phyloP scores from a whole-genome alignment of 2,329 filamentous ascomycete genomes.

The Escovopsis sp. region DNA sequence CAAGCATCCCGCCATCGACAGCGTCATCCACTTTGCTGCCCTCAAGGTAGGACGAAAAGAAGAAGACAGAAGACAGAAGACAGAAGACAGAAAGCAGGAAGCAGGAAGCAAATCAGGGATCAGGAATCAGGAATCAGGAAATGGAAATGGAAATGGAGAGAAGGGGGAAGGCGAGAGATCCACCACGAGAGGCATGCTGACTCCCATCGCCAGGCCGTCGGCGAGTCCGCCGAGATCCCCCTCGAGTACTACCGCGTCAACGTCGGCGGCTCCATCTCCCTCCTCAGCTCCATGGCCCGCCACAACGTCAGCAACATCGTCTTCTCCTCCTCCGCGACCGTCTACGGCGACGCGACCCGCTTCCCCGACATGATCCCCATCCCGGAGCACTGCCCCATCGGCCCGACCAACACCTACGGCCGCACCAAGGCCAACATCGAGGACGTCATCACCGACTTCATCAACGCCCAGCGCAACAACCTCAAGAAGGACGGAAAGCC shows the following conservation, averaged over 20 bases:
- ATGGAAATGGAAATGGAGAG: slow-evolving; percentile 6
- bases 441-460: slow-evolving; percentile 77
- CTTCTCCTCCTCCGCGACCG: slow-evolving; percentile 95
- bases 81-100: no score
- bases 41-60: slow-evolving; percentile 57
- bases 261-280: slow-evolving; percentile 77
- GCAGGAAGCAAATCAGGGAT: no score
- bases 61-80: no score
- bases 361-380: slow-evolving; percentile 98
- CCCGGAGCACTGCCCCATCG: slow-evolving; percentile 89
- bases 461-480: slow-evolving; percentile 76
- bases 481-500: slow-evolving; percentile 66
- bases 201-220: slow-evolving; percentile 54
- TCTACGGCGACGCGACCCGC: slow-evolving; percentile 94
- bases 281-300: slow-evolving; percentile 74
- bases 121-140: neutral
- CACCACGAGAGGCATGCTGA: no score
- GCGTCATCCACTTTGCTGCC: slow-evolving; percentile 96
- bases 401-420: slow-evolving; percentile 94
- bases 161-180: no score
- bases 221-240: slow-evolving; percentile 85
- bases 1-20: slow-evolving; percentile 86
- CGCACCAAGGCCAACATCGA: slow-evolving; percentile 92
- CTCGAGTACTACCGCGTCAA: slow-evolving; percentile 98
- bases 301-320: slow-evolving; percentile 94